phyloP scores from a whole-genome alignment of 140 eudicot species.

The Stevia rebaudiana region DNA sequence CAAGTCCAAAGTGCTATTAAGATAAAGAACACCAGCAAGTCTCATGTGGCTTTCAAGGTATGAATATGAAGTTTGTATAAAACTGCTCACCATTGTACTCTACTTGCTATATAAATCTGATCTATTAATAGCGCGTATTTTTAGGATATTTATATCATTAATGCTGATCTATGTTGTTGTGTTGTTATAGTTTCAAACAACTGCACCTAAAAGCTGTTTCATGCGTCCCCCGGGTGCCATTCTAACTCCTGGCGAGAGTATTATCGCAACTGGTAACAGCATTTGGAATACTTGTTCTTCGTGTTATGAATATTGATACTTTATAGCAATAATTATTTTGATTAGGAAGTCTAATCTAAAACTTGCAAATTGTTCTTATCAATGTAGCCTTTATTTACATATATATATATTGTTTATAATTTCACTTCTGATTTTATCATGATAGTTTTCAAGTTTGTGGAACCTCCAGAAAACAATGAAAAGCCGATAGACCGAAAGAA shows the following conservation, averaged over 20 bases:
- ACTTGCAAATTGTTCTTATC: neutral
- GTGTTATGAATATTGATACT: neutral
- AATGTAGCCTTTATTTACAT: neutral
- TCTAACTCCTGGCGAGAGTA: conserved; percentile 85
- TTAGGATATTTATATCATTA: neutral
- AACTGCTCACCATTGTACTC: neutral
- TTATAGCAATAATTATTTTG: neutral
- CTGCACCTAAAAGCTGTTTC: conserved; percentile 95
- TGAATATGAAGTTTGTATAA: neutral
- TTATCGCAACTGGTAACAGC: conserved; percentile 76
- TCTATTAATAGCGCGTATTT: neutral
- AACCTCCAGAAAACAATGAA: conserved; percentile 85
- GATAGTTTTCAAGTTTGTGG: conserved; percentile 88
- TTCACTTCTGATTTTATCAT: conserved; percentile 15
- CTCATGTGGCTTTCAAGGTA: conserved; percentile 92
- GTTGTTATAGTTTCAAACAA: conserved; percentile 70
- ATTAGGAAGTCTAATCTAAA: neutral
- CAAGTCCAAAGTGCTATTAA: conserved; percentile 88
- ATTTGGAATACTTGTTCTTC: neutral
- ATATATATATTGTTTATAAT: conserved; percentile 8
- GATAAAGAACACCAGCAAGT: conserved; percentile 91
- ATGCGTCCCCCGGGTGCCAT: conserved; percentile 99
- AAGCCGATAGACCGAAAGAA: conserved; percentile 65
- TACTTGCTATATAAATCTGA: neutral
- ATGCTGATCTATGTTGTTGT: neutral